These are phyloP conservation scores for Teratosphaeria viscida DNA, from an alignment of 2,329 filamentous ascomycete genomes.

Conservation along the genomic window DNA sequence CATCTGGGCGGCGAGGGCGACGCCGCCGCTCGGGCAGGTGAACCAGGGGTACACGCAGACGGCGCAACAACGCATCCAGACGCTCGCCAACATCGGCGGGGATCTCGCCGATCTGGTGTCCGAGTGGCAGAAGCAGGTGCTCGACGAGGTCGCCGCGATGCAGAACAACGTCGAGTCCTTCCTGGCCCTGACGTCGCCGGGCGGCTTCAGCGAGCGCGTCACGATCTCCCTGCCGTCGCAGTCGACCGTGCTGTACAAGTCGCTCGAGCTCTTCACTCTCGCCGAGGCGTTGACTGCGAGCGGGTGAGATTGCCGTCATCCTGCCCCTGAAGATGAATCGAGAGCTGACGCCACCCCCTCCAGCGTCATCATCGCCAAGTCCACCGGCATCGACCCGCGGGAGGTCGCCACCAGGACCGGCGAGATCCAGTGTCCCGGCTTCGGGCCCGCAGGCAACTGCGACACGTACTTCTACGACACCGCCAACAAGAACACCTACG, in stretches of 20 bases:
- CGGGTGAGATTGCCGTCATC: not conserved
- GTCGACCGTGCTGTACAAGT: not conserved
- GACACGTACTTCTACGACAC: not conserved
- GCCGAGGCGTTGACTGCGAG: not conserved
- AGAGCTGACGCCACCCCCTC: not conserved
- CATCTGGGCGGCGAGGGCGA: not conserved
- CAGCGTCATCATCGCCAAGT: not conserved
- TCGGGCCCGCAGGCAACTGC: not conserved
- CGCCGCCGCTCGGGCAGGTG: not conserved
- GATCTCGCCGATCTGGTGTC: not conserved
- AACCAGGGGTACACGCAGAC: not conserved
- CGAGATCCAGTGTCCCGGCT: not conserved
- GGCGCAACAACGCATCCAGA: not conserved
- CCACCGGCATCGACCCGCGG: not conserved
- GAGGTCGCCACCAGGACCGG: not conserved
- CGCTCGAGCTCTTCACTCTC: not conserved
- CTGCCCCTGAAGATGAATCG: not conserved
- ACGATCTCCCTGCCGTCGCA: not conserved
- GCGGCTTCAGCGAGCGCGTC: not conserved
- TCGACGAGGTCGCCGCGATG: not conserved
- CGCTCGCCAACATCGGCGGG: not conserved
- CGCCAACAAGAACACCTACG: not conserved
- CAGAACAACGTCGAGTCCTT: not conserved
- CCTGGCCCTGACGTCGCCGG: not conserved
- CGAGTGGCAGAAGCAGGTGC: not conserved